phyloP scores from a whole-genome alignment of 2,329 filamentous ascomycete species.

The Aureobasidium sp. region DNA sequence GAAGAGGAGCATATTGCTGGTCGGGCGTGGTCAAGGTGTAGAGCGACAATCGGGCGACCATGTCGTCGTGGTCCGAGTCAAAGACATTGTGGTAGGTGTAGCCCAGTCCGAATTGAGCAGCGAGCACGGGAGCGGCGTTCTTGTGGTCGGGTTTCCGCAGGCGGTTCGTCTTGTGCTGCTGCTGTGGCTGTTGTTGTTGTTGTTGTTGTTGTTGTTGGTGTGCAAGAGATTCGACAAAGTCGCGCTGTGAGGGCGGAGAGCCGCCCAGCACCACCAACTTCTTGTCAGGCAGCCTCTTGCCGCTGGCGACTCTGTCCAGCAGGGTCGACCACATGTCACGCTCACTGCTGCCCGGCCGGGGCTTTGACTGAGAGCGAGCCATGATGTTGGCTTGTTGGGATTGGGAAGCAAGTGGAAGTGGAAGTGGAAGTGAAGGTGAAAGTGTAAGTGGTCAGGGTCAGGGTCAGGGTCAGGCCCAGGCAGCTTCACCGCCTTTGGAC shows the following conservation, averaged over 20 bases:
- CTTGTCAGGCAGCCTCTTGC: constrained; percentile 85
- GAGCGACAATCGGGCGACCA: constrained; percentile 78
- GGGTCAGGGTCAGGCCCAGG: no score
- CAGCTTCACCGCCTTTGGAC: no score
- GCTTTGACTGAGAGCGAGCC: constrained; percentile 5
- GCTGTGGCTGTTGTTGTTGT: not conserved
- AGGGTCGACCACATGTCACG: constrained; percentile 93
- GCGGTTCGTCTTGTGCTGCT: constrained; percentile 6
- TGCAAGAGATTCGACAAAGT: constrained; percentile 78
- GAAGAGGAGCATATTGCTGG: constrained; percentile 70
- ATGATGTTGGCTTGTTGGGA: not conserved
- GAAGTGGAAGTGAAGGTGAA: no score
- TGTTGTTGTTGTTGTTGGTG: constrained; percentile 34
- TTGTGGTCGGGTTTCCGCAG: constrained; percentile 8
- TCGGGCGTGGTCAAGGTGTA: constrained; percentile 85
- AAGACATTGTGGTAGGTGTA: constrained; percentile 95
- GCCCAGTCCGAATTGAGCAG: constrained; percentile 85
- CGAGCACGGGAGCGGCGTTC: constrained; percentile 60
- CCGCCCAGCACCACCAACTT: constrained; percentile 81
- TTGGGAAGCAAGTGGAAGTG: no score
- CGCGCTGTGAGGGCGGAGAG: constrained; percentile 72
- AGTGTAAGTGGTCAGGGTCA: no score
- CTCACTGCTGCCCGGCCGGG: constrained; percentile 38
- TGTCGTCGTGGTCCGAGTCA: constrained; percentile 91
- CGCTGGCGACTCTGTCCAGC: constrained; percentile 83